These are phyloP conservation scores for Candida albicans DNA, from an alignment of 1,139 yeast genomes.

Conservation along the genomic window DNA sequence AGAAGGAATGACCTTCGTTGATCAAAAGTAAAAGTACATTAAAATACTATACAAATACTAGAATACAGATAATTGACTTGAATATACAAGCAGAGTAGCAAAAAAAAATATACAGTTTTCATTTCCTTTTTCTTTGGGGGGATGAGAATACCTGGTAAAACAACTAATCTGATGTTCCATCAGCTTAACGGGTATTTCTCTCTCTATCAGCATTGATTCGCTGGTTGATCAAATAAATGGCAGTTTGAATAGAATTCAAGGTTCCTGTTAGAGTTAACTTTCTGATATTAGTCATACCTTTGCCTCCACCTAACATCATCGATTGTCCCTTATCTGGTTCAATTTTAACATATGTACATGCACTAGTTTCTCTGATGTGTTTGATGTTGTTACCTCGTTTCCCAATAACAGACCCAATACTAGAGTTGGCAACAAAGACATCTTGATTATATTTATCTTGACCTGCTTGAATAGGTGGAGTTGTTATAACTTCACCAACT, in stretches of 20 bases:
- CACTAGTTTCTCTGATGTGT: slow-evolving; percentile 74
- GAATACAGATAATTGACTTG: neutral
- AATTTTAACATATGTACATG: slow-evolving; percentile 70
- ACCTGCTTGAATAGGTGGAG: slow-evolving; percentile 40
- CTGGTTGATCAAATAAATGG: slow-evolving; percentile 74
- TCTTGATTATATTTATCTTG: slow-evolving; percentile 63
- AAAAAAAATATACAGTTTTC: neutral
- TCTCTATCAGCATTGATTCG: slow-evolving; percentile 67
- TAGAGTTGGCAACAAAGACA: slow-evolving; percentile 70
- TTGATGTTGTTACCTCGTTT: slow-evolving; percentile 83
- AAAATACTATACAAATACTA: neutral
- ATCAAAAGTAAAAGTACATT: neutral
- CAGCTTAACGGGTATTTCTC: slow-evolving; percentile 28
- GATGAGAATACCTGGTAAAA: neutral
- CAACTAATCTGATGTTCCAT: neutral
- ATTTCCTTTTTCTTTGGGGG: neutral
- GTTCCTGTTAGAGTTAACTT: slow-evolving; percentile 72
- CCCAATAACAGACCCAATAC: slow-evolving; percentile 84
- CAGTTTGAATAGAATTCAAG: slow-evolving; percentile 69
- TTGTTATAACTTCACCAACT: slow-evolving; percentile 46
- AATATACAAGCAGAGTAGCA: neutral
- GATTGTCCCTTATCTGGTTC: slow-evolving; percentile 52
- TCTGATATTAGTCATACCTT: slow-evolving; percentile 57
- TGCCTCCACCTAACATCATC: slow-evolving; percentile 55
- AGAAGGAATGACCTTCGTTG: neutral